These are phyloP conservation scores for Pythium rhizo-oryzae DNA, from an alignment of 352 stramenopile genomes.

Conservation along the genomic window DNA sequence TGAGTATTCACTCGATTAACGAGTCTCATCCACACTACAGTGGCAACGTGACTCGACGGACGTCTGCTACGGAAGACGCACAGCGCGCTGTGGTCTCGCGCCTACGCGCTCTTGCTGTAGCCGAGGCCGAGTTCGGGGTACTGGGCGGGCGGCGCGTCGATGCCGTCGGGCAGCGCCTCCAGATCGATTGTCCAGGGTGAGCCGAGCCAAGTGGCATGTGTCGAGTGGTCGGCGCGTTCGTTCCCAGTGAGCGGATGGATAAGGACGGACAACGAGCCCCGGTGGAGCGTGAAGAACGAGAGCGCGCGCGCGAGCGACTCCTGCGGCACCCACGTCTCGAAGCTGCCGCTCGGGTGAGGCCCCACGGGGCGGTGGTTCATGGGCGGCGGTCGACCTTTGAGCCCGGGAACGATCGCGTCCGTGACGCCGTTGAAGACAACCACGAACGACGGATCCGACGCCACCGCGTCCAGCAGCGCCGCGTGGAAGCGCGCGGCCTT, in stretches of 20 bases:
- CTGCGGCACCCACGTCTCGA: slow-evolving; percentile 69
- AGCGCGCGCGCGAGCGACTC: slow-evolving; percentile 61
- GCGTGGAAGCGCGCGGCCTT: slow-evolving; percentile 50
- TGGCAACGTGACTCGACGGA: too few relatives aligned
- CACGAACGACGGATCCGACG: slow-evolving; percentile 52
- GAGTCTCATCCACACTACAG: too few relatives aligned
- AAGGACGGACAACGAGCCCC: slow-evolving; percentile 59
- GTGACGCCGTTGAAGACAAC: slow-evolving; percentile 61
- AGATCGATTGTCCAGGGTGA: slow-evolving; percentile 46
- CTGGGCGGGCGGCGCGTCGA: slow-evolving; percentile 41
- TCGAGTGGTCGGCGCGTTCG: slow-evolving; percentile 59
- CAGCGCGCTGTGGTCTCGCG: too few relatives aligned
- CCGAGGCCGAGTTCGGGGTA: slow-evolving; percentile 62
- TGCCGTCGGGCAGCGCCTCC: slow-evolving; percentile 36
- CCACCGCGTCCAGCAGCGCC: slow-evolving; percentile 49
- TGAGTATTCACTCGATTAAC: not conserved
- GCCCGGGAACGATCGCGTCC: slow-evolving; percentile 34
- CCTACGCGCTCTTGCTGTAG: slow-evolving; percentile 40
- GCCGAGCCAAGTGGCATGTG: slow-evolving; percentile 56
- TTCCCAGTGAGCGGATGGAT: slow-evolving; percentile 69
- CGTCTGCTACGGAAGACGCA: too few relatives aligned
- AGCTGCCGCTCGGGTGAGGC: slow-evolving; percentile 64
- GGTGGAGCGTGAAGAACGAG: slow-evolving; percentile 71
- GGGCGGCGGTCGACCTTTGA: slow-evolving; percentile 34
- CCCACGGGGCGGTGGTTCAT: slow-evolving; percentile 64